Conservation (phyloP, 108 stramenopile genomes). For the Craspedostauros australis region DNA sequence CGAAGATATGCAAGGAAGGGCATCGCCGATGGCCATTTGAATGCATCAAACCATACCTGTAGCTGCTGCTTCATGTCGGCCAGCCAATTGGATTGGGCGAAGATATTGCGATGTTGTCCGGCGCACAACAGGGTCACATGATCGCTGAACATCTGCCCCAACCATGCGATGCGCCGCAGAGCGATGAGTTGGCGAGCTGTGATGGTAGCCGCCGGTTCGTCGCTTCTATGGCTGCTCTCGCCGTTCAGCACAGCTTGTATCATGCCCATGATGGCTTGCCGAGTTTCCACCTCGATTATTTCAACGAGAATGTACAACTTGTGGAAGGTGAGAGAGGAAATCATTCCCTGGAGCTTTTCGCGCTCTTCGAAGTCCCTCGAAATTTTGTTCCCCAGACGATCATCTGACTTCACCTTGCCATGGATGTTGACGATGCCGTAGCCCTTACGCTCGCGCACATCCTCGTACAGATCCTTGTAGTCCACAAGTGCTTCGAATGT, state of each 20-base stretch:
- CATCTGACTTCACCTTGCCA: conserved; percentile 24
- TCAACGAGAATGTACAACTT: conserved; percentile 18
- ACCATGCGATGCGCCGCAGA: conserved; percentile 31
- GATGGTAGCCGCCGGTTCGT: not conserved
- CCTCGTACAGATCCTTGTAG: conserved; percentile 59
- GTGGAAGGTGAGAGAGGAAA: conserved; percentile 15
- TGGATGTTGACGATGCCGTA: conserved; percentile 50
- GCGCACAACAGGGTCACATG: not conserved
- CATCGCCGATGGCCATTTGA: no score
- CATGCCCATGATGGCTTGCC: not conserved
- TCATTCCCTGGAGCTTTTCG: conserved; percentile 24
- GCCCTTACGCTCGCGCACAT: conserved; percentile 60
- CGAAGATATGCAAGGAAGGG: conserved; percentile 12
- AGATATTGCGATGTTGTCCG: conserved; percentile 19
- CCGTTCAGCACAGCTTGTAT: conserved; percentile 4
- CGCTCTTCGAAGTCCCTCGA: conserved; percentile 53
- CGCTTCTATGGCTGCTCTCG: not conserved
- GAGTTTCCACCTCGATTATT: conserved; percentile 13
- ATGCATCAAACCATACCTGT: no score
- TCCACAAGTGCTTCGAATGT: conserved; percentile 56
- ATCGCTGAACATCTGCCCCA: conserved; percentile 2
- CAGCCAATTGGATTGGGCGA: no score
- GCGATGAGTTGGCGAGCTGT: conserved; percentile 26
- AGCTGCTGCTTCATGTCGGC: no score
- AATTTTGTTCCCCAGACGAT: conserved; percentile 24